Conservation (phyloP, 441 rosid species). For the Populus trichocarpa region DNA sequence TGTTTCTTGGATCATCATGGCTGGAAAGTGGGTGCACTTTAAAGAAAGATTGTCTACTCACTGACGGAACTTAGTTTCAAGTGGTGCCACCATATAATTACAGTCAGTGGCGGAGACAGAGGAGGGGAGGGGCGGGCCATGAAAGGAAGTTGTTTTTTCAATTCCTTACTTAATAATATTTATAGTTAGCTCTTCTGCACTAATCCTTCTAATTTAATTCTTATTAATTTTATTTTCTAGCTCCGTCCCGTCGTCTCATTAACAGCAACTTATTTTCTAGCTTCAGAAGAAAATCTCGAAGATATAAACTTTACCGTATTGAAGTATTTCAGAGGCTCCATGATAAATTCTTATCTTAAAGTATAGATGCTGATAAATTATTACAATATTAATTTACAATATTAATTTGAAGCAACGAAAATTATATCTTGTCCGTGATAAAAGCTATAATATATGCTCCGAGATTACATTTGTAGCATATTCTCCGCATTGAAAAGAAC, state of each 20-base stretch:
- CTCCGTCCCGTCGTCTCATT: too few relatives aligned
- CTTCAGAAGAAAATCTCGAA: neutral
- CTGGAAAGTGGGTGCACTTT: constrained; percentile 8
- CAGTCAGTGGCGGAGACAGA: neutral
- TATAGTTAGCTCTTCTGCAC: too few relatives aligned
- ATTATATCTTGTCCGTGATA: neutral
- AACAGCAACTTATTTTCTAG: too few relatives aligned
- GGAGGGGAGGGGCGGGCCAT: too few relatives aligned
- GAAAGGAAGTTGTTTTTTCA: too few relatives aligned
- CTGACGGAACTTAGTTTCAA: neutral
- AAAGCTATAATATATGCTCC: neutral
- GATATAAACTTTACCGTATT: neutral
- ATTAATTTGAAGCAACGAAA: neutral
- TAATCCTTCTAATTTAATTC: too few relatives aligned
- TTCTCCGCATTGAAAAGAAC: constrained; percentile 12
- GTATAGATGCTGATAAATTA: neutral
- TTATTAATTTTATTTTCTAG: too few relatives aligned
- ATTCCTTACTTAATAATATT: too few relatives aligned
- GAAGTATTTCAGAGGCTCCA: neutral
- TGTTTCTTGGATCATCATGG: constrained; percentile 17
- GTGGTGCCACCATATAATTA: neutral
- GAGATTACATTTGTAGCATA: neutral
- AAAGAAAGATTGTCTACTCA: neutral
- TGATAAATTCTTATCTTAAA: neutral
- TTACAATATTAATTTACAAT: neutral